Base-by-base conservation (phyloP, 805 yeast species). In the Nakazawaea wyomingensis region DNA sequence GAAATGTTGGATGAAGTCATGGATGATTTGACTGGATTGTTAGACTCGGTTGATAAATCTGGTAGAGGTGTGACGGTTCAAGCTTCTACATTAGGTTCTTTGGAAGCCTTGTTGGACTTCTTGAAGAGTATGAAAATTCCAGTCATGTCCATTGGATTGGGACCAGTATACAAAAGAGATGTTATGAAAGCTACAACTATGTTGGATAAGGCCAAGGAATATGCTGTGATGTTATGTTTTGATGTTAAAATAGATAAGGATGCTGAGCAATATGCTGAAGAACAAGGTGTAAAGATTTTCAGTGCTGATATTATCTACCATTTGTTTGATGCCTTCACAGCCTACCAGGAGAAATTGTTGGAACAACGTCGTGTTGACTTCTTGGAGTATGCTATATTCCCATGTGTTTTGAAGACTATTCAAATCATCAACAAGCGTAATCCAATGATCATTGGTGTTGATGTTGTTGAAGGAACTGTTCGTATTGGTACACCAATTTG, bases 391-490 rank as follows among this genome's bases (percentile, higher is more conserved):
- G 99, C 98, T 37, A 85, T 85, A 39, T 90, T 80, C 81, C 99
- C 99, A 54, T 85, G 95, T 73, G 96, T 91, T 27, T 69, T 93
- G 69, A 86, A 87, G 67, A 93, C 97, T 14, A 66, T 93, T 53
- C 98, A 93, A 71, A 87, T 93, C 60, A 93, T 93, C 65, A 93
- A 93, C 81, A 91, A 91, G 72, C 86, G 99, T 69, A 88, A 90
- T 64, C 99, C 99, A 49, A 93, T 93, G 98, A 90, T 93, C 60
- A 86, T 93, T 59, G 99, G 99, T 80, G 98, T 93, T 46, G 99
- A 93, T 61, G 96, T 93, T 47, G 64, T 78, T 35, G 98, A 93
- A 61, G 99, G 99, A 57, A 72, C 84, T 37, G 75, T 93, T 34
- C 79, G 90, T 49, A 65, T 85, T 34, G 99, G 99, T 46, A 90